Percentiles rank a stretch among this genome's conserved stretches.
Conservation (phyloP, 805 yeast species). For the Ogataea trehaloabstinens region DNA sequence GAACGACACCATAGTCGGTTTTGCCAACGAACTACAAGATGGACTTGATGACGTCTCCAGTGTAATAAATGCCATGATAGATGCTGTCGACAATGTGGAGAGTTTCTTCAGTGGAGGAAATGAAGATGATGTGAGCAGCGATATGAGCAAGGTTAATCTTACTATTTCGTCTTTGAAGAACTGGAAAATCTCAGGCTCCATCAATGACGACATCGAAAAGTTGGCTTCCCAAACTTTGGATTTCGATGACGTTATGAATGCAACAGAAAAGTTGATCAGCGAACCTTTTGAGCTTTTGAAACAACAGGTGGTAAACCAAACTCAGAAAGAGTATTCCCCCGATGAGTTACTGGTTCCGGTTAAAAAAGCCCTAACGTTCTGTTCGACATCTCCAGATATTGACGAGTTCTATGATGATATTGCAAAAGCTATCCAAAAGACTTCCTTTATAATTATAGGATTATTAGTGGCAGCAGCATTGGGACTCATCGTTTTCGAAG, state of each 20-base stretch:
- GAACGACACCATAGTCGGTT: conserved; percentile 52
- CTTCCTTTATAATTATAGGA: conserved; percentile 39
- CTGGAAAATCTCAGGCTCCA: conserved; percentile 62
- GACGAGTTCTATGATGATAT: conserved; percentile 36
- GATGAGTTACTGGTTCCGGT: conserved; percentile 41
- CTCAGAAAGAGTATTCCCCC: conserved; percentile 20
- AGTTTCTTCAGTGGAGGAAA: conserved; percentile 52
- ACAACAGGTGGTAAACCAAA: conserved; percentile 31
- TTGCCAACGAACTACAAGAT: conserved; percentile 61
- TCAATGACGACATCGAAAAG: conserved; percentile 53
- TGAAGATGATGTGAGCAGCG: conserved; percentile 31
- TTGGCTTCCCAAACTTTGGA: conserved; percentile 58
- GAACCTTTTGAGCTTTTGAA: conserved; percentile 58
- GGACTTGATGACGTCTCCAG: conserved; percentile 62
- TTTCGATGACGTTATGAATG: conserved; percentile 61
- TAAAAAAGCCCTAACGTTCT: conserved; percentile 32
- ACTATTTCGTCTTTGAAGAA: conserved; percentile 55
- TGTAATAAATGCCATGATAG: conserved; percentile 54
- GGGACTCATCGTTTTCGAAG: conserved; percentile 39
- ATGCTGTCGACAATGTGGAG: conserved; percentile 42
- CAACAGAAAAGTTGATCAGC: conserved; percentile 51
- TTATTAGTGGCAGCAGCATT: conserved; percentile 42
- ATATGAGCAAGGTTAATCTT: conserved; percentile 50
- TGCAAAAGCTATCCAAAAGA: conserved; percentile 30
- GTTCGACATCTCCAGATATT: conserved; percentile 41